A percentile compares a stretch with the other conserved stretches of the same genome.
Conservation (phyloP, 2,329 filamentous ascomycete species). For the Clonostachys rhizophaga region DNA sequence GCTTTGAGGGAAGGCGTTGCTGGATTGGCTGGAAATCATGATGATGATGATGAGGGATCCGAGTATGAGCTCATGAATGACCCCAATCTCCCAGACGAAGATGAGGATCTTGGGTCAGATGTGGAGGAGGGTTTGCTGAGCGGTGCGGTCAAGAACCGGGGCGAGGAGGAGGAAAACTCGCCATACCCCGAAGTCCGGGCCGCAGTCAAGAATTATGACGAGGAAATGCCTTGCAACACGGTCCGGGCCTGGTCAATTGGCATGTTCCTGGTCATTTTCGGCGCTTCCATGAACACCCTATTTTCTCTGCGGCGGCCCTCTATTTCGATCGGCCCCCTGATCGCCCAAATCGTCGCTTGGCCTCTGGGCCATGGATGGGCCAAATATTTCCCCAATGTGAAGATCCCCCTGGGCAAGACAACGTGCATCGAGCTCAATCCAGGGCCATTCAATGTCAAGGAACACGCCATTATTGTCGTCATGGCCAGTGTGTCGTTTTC, state of each 20-base stretch:
- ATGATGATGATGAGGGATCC: constrained; percentile 38
- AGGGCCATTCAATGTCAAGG: constrained; percentile 66
- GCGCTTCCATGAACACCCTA: constrained; percentile 58
- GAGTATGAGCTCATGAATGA: constrained; percentile 55
- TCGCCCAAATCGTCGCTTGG: constrained; percentile 62
- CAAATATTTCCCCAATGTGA: constrained; percentile 41
- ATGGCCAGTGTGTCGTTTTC: constrained; percentile 70
- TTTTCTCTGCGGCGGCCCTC: constrained; percentile 59
- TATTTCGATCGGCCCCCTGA: constrained; percentile 55
- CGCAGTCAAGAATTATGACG: constrained; percentile 60
- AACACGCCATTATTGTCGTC: constrained; percentile 63
- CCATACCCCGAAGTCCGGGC: constrained; percentile 64
- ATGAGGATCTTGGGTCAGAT: constrained; percentile 19
- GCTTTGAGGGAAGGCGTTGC: constrained; percentile 25
- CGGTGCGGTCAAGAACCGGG: constrained; percentile 19
- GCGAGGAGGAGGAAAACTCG: constrained; percentile 48
- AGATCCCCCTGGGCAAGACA: constrained; percentile 34
- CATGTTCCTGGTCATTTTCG: constrained; percentile 47
- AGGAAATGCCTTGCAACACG: constrained; percentile 62
- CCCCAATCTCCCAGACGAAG: constrained; percentile 39
- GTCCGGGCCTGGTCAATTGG: constrained; percentile 62
- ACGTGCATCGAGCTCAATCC: constrained; percentile 43
- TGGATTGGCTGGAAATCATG: constrained; percentile 29
- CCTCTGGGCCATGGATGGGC: constrained; percentile 60
- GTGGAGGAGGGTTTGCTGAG: constrained; percentile 9